Base-by-base conservation (phyloP, 345 rosid species). In the Euphorbia pulcherrima region DNA sequence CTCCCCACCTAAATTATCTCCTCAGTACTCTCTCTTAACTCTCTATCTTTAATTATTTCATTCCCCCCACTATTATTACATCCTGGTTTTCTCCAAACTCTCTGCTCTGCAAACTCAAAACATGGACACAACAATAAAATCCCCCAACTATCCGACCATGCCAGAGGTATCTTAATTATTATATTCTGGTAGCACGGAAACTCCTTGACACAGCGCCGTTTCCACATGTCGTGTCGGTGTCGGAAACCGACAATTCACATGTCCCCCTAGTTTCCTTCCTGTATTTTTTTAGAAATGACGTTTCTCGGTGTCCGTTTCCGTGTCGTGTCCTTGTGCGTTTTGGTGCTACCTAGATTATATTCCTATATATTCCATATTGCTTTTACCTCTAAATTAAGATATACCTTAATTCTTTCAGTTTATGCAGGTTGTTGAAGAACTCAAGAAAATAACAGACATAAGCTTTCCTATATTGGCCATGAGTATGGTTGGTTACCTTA, bases 391-490 rank as follows among this genome's bases (percentile, higher is more conserved):
- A 33, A 33, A 33, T 7, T 33, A 33, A 3, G n/a, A n/a, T 33
- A 33, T 33, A 33, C 7, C 37, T 33, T 33, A 33, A 3, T 2
- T 33, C 37, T 33, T 33, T 39, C 44, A 39, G 11, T 39, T 44
- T 44, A 33, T 33, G 1, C 76, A 90, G 98, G 92, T 83, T 62
- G 66, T 80, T 63, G 90, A 88, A 62, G 97, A 92, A 85, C 72
- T 92, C 53, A 90, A 83, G 80, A 82, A 66, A 69, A 78, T 83
- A 65, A 67, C 83, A 55, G 80, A 81, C 76, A 90, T 90, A 75
- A 86, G 90, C 65, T 81, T 87, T 53, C 98, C 98, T 11, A 77
- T 86, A 69, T 83, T 84, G 17, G 89, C 92, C 62, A 85, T 88
- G 82, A 81, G 96, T 82, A 33, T 90, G 75, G 73, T 85, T 62